Percentiles rank a stretch among this genome's conserved stretches.
These are phyloP conservation scores for Carex kokanica DNA, from an alignment of 176 grass and related monocot genomes.

Conservation along the genomic window DNA sequence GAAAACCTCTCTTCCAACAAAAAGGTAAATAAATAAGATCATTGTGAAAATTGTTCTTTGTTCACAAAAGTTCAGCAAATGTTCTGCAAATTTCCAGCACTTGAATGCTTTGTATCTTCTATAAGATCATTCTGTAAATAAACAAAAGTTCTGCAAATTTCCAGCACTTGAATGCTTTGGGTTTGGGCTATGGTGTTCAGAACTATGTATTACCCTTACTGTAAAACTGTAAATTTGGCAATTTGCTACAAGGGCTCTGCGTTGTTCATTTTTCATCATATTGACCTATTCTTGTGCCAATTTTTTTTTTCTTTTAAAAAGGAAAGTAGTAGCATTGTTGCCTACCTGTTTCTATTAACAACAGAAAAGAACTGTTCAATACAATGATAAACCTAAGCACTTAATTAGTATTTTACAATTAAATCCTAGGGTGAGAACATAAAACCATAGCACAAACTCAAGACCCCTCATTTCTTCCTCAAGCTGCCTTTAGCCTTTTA, in stretches of 20 bases:
- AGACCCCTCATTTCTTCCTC: not conserved
- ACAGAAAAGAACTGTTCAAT: not conserved
- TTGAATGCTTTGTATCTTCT: not conserved
- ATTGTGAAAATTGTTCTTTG: not conserved
- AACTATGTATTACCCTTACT: not conserved
- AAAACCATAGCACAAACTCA: not conserved
- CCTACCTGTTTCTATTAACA: conserved; percentile 1
- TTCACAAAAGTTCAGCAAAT: not conserved
- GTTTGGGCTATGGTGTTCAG: not conserved
- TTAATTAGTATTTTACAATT: not conserved
- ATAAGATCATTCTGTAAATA: not conserved
- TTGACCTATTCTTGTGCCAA: not conserved
- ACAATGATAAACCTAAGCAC: not conserved
- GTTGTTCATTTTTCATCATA: not conserved
- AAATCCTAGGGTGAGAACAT: not conserved
- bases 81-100: not conserved
- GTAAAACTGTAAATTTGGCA: not conserved
- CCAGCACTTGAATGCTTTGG: not conserved
- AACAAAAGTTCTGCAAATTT: not conserved
- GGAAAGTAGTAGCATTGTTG: not conserved
- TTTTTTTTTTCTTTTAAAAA: not conserved
- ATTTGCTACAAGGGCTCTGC: not conserved
- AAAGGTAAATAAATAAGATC: not conserved
- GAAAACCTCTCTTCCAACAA: not conserved
- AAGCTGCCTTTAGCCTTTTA: not conserved